Evolutionary conservation across 495 filamentous ascomycete genomes (phyloP).

Genomic region (Cenococcum geophilum): DNA sequence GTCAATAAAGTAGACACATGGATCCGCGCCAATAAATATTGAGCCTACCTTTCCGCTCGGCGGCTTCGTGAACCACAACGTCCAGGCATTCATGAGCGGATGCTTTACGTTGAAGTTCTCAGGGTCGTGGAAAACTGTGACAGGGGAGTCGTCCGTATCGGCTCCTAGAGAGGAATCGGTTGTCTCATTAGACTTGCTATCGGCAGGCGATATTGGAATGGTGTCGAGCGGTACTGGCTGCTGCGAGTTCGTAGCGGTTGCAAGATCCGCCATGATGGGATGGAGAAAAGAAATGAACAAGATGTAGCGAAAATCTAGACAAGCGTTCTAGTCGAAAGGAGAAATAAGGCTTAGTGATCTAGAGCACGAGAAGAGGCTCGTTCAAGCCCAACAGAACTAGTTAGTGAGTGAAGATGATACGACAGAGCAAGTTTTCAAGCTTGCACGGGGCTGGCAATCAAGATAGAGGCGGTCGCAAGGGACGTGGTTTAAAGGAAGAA

Average conservation of each 20-base stretch:
- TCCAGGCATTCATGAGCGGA: constrained; percentile 92
- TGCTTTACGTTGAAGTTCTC: constrained; percentile 99
- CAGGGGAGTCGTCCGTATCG: constrained; percentile 47
- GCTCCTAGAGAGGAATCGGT: constrained; percentile 35
- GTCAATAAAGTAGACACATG: constrained; percentile 9
- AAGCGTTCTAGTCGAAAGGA: constrained; percentile 1
- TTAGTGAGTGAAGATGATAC: neutral
- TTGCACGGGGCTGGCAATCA: constrained; percentile 23
- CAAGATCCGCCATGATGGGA: constrained; percentile 30
- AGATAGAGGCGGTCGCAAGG: neutral
- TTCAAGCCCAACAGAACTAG: neutral
- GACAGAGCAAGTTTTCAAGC: constrained; percentile 4
- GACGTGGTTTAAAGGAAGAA: constrained; percentile 5
- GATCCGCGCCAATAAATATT: neutral
- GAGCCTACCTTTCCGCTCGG: constrained; percentile 81
- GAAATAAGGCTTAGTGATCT: constrained; percentile 1
- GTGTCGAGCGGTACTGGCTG: constrained; percentile 50
- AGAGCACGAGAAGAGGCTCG: neutral
- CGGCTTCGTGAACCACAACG: constrained; percentile 98
- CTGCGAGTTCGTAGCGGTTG: constrained; percentile 28
- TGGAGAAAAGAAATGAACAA: neutral
- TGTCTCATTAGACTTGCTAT: constrained; percentile 39
- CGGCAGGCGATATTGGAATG: constrained; percentile 70
- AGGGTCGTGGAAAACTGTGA: constrained; percentile 94
- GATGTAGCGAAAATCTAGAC: constrained; percentile 4